Percentiles rank a stretch among this genome's conserved stretches.
Evolutionary conservation across 106 monocot genomes (phyloP).

Genomic region (Dendrobium chrysotoxum): DNA sequence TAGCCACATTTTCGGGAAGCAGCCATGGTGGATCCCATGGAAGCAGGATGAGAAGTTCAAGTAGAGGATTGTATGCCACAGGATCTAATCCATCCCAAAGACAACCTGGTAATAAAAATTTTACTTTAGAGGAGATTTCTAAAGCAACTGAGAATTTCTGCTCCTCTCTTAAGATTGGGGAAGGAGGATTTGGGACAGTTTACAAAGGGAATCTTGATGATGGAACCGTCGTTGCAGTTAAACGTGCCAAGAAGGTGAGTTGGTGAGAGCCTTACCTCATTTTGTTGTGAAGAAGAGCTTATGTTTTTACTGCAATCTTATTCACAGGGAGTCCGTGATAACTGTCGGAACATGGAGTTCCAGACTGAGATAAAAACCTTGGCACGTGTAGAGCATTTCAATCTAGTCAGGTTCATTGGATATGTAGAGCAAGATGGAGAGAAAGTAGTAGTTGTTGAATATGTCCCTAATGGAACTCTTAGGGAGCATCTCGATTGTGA

Average conservation of each 20-base stretch:
- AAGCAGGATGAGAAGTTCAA: no score
- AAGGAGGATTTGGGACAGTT: background rate
- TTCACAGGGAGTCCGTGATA: slow-evolving; percentile 28
- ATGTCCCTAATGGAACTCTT: slow-evolving; percentile 70
- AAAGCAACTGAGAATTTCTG: background rate
- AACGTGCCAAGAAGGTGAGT: background rate
- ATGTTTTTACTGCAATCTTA: background rate
- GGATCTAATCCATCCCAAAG: no score
- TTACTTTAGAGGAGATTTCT: background rate
- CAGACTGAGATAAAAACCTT: slow-evolving; percentile 55
- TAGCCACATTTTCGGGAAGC: no score
- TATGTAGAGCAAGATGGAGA: slow-evolving; percentile 59
- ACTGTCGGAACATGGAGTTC: slow-evolving; percentile 36
- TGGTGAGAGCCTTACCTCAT: no score
- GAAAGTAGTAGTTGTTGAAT: slow-evolving; percentile 56
- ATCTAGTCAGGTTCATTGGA: slow-evolving; percentile 57
- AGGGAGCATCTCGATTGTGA: slow-evolving; percentile 76
- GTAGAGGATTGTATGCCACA: no score
- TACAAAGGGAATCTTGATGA: background rate
- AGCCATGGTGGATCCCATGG: no score
- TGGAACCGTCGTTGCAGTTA: background rate
- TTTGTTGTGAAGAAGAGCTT: no score
- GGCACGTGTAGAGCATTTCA: slow-evolving; percentile 53
- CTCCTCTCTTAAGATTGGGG: background rate
- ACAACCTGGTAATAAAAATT: background rate